Base-by-base conservation (phyloP, 1,284 basidiomycete genomes). In the Volvariella surrecta region DNA sequence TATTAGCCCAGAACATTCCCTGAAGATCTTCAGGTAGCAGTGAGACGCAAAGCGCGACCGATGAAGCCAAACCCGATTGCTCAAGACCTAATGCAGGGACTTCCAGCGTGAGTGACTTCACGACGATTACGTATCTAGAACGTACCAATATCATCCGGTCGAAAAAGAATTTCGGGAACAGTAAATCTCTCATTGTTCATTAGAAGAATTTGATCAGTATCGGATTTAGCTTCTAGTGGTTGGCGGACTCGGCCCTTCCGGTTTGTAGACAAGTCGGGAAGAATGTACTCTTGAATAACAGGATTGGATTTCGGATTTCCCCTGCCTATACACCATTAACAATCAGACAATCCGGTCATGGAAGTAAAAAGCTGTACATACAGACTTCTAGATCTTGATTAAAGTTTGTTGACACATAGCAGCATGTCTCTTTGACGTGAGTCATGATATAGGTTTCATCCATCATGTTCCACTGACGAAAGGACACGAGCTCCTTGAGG, bases 391-490 rank as follows among this genome's bases (percentile, higher is more conserved):
- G 63, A 62, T 95, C 90, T 38, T 62, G 57, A 45, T 69, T 70
- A 66, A 85, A 92, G 56, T 84, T 68, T 32, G 68, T 68, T n/a
- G 85, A 81, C 42, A 96, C 85, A 61, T 87, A 97, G 60, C 89
- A 90, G 58, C 89, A 93, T 10, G 73, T 64, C 58, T 90, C 89
- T 59, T 95, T 93, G 54, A 93, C 84, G 50, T 88, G 76, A 63
- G 93, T 92, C 64, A 96, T 85, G 54, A 97, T 84, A 61, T 86
- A 79, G 1, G 89, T 92, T 64, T 96, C 88, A 58, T 97, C 92
- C 79, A 93, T 92, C 88, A 97, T 91, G 61, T 97, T 92, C 87
- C 90, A 95, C 57, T 98, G 94, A 22, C 91, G 81, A 61, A 90
- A 97, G 9, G 91, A 95, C 9, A 95, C 79, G 40, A 93, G 73